Evolutionary conservation across 2,329 filamentous ascomycete species (phyloP), one percentile per base, ranked within the genome.

Genomic region (Arthroderma sp.): DNA sequence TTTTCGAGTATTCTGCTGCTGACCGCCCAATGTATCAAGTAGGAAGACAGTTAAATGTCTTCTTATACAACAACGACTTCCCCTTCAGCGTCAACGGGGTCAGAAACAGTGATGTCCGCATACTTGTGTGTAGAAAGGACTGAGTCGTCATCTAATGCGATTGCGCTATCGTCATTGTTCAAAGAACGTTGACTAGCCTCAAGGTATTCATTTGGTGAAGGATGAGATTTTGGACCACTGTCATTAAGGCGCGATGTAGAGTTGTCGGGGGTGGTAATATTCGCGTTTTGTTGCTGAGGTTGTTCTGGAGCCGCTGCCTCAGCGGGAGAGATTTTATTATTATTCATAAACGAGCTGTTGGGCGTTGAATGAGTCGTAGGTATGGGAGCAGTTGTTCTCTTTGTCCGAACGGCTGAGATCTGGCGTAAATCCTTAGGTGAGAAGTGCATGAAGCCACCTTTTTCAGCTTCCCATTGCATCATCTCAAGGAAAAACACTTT

Each of bases 401-500:
- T 37, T n/a, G 33, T 29, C 6, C 30, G 27, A 6, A 36, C 37
- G 22, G 34, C 6, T 7, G 32, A 37, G 30, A 29, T 32, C 36
- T 50, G 55, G 38, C 59, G 59, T 40, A 63, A 47, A 27, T 59
- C 57, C 37, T 55, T 57, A 1, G 65, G 65, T 2, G 63, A 61
- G 49, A 72, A 69, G 30, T 72, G 71, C 69, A 95, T 80, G 58
- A 95, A 95, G 0, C 89, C 89, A 42, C 88, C 89, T 55, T 88
- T 81, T 56, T 93, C 86, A 0, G 85, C 86, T 53, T 94, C 71
- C 74, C 93, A 95, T 46, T 83, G 74, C 41, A 87, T 78, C 85
- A 94, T 93, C 66, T 96, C 89, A 57, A 95, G 88, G 43, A 95
- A 77, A 73, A 89, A 96, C 47, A 89, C 88, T 61, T 95, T 94